phyloP scores from a whole-genome alignment of 345 rosid species.

The Syzygium grande region DNA sequence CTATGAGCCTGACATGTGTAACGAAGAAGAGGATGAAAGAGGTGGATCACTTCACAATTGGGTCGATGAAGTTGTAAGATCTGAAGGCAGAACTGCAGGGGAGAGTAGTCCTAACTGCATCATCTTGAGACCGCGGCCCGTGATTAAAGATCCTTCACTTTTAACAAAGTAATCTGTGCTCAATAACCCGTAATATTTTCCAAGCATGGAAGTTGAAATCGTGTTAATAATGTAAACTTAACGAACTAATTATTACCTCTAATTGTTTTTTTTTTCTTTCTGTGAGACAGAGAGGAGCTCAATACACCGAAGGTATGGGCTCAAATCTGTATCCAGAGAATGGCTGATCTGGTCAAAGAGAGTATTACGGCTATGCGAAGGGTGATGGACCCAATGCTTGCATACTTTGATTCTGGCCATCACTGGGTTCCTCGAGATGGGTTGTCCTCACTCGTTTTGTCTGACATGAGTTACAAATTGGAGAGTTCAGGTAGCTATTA shows the following conservation, averaged over 20 bases:
- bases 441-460: slow-evolving; percentile 58
- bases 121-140: slow-evolving; percentile 48
- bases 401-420: slow-evolving; percentile 57
- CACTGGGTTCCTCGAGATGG: slow-evolving; percentile 83
- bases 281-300: slow-evolving; percentile 65
- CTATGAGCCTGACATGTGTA: slow-evolving; percentile 45
- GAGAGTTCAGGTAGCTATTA: slow-evolving; percentile 48
- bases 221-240: not conserved
- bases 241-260: not conserved
- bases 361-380: slow-evolving; percentile 76
- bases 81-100: slow-evolving; percentile 65
- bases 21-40: slow-evolving; percentile 42
- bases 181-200: not conserved
- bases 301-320: slow-evolving; percentile 92
- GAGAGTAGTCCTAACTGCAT: slow-evolving; percentile 47
- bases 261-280: not conserved
- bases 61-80: slow-evolving; percentile 94
- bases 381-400: slow-evolving; percentile 77
- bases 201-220: not conserved
- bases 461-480: slow-evolving; percentile 64
- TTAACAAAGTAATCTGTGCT: slow-evolving; percentile 54
- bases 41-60: slow-evolving; percentile 71
- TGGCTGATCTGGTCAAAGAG: slow-evolving; percentile 91
- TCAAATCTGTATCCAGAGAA: slow-evolving; percentile 80
- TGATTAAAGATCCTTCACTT: slow-evolving; percentile 68